Conservation (phyloP, 257 asterid species). For the Ocimum tenuiflorum region DNA sequence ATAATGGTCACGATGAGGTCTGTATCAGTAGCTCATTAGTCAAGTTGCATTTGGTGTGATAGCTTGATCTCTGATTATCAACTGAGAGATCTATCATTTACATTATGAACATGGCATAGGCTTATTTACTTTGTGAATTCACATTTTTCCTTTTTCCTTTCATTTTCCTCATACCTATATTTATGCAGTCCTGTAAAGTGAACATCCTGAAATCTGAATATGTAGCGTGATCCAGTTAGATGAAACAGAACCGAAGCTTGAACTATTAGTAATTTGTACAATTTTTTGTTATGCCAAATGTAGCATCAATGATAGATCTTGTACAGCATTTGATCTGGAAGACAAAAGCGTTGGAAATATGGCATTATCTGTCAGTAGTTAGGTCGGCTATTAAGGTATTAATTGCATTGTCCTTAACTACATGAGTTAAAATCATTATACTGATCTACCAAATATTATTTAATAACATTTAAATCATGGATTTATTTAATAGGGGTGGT, state of each 20-base stretch:
- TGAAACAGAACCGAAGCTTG: too few relatives aligned
- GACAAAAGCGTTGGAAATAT: too few relatives aligned
- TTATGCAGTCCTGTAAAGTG: background rate
- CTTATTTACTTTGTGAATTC: constrained; percentile 6
- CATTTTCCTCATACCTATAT: background rate
- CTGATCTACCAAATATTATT: too few relatives aligned
- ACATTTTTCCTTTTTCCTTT: background rate
- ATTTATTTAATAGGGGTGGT: too few relatives aligned
- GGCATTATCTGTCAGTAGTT: background rate
- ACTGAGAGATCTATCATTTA: background rate
- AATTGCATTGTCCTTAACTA: background rate
- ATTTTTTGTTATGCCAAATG: too few relatives aligned
- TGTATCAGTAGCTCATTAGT: constrained; percentile 24
- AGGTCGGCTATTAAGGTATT: background rate
- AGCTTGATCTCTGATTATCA: background rate
- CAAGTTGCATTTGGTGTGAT: constrained; percentile 10
- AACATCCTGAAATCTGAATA: background rate
- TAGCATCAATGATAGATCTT: too few relatives aligned
- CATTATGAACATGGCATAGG: constrained; percentile 12
- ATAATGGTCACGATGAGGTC: constrained; percentile 97
- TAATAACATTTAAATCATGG: too few relatives aligned
- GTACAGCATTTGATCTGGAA: too few relatives aligned
- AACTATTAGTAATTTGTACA: too few relatives aligned
- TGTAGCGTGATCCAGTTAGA: too few relatives aligned
- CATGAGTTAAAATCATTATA: background rate